Percentiles rank a stretch among this genome's conserved stretches.
These are phyloP conservation scores for Leucosporidium scottii DNA, from an alignment of 768 basidiomycete species.

Conservation along the genomic window DNA sequence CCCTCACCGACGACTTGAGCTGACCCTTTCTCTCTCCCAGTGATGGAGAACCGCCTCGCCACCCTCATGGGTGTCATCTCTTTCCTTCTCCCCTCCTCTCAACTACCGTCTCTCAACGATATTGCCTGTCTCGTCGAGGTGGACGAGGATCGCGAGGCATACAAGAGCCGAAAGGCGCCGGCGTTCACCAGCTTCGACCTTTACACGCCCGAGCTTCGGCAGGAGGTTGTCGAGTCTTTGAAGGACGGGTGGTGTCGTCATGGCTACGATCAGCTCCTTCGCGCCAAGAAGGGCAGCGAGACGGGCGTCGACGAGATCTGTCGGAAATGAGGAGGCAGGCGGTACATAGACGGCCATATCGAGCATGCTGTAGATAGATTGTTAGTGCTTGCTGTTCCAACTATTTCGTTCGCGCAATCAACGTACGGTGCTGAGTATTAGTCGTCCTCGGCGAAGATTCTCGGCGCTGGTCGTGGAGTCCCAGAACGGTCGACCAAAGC, in stretches of 20 bases:
- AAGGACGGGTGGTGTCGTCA: neutral
- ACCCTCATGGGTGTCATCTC: neutral
- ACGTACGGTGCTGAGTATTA: too few relatives aligned
- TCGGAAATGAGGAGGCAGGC: neutral
- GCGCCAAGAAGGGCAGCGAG: neutral
- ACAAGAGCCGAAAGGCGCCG: neutral
- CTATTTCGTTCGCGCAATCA: too few relatives aligned
- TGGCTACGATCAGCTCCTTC: neutral
- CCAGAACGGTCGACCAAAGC: too few relatives aligned
- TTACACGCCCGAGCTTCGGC: neutral
- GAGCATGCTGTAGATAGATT: too few relatives aligned
- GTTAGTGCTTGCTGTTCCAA: too few relatives aligned
- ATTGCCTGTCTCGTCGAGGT: neutral
- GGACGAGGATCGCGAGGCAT: constrained; percentile 2
- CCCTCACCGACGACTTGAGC: too few relatives aligned
- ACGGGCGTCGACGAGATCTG: neutral
- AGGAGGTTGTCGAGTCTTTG: neutral
- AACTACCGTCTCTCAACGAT: neutral
- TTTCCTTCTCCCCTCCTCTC: neutral
- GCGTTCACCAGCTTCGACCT: neutral
- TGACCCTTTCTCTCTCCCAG: neutral
- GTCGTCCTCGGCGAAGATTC: too few relatives aligned
- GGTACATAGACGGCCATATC: too few relatives aligned
- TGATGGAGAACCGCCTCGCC: neutral
- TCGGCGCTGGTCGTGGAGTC: too few relatives aligned